phyloP scores from a whole-genome alignment of 352 stramenopile species.

The Phytophthora citrophthora region DNA sequence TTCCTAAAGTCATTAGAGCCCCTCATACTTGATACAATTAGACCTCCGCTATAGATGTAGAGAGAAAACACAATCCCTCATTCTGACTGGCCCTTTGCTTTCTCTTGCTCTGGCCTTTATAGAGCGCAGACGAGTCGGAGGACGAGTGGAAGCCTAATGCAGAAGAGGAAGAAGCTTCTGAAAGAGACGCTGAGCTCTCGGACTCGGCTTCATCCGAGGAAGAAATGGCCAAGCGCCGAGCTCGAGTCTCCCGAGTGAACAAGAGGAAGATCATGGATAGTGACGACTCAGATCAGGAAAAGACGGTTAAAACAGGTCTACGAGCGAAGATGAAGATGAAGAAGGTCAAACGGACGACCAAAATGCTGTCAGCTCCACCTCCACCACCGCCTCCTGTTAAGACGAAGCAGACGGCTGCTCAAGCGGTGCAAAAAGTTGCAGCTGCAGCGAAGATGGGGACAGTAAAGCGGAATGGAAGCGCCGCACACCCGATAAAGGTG shows the following conservation, averaged over 20 bases:
- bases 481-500: not conserved
- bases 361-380: constrained; percentile 12
- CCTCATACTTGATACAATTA: constrained; percentile 6
- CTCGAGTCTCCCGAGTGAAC: constrained; percentile 6
- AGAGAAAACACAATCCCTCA: constrained; percentile 1
- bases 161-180: constrained; percentile 43
- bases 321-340: constrained; percentile 33
- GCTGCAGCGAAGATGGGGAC: constrained; percentile 31
- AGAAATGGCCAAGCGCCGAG: constrained; percentile 34
- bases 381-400: constrained; percentile 12
- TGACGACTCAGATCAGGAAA: constrained; percentile 60
- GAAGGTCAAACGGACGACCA: constrained; percentile 29
- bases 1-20: constrained; percentile 1
- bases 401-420: constrained; percentile 13
- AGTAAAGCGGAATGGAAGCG: constrained; percentile 13
- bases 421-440: constrained; percentile 26
- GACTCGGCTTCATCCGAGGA: constrained; percentile 45
- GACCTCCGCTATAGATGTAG: constrained; percentile 7
- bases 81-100: constrained; percentile 30
- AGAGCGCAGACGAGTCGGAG: constrained; percentile 47
- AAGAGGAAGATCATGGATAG: constrained; percentile 67
- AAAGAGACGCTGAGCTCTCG: constrained; percentile 43
- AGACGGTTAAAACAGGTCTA: constrained; percentile 1
- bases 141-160: constrained; percentile 50
- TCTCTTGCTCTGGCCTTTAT: constrained; percentile 12